Conservation (phyloP, 108 stramenopile species). For the Nitzschia sp. region DNA sequence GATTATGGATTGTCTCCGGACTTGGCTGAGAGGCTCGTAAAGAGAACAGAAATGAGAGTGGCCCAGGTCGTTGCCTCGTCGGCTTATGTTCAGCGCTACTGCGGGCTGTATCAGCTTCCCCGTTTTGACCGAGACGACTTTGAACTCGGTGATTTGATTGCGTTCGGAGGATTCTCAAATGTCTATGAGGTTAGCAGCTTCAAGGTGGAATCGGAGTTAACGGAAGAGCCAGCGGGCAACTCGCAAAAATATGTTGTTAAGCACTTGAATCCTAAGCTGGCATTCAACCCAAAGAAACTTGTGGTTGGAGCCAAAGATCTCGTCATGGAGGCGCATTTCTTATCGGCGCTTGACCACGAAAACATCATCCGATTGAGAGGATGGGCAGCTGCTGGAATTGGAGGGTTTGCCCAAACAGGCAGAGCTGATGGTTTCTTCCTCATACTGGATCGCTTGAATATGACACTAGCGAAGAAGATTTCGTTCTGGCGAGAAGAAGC, state of each 20-base stretch:
- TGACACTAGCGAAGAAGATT: conserved; percentile 42
- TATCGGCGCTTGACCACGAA: conserved; percentile 48
- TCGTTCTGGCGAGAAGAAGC: conserved; percentile 48
- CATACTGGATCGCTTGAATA: conserved; percentile 45
- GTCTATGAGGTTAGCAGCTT: conserved; percentile 37
- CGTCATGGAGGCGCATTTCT: conserved; percentile 59
- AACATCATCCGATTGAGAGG: conserved; percentile 75
- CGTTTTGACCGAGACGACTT: conserved; percentile 50
- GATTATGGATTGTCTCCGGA: conserved; percentile 41
- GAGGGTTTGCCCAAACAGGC: conserved; percentile 45
- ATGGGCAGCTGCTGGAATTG: conserved; percentile 70
- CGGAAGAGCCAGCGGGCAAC: conserved; percentile 14
- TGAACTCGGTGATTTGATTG: conserved; percentile 52
- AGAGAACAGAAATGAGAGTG: conserved; percentile 53
- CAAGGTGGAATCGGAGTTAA: conserved; percentile 31
- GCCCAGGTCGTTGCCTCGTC: conserved; percentile 47
- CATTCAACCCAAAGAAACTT: conserved; percentile 52
- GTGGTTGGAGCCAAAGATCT: conserved; percentile 63
- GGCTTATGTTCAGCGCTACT: conserved; percentile 39
- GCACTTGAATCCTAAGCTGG: conserved; percentile 62
- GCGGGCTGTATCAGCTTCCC: conserved; percentile 45
- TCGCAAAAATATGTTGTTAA: conserved; percentile 60
- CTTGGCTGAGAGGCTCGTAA: conserved; percentile 49
- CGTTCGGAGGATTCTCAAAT: conserved; percentile 54
- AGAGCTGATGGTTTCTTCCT: conserved; percentile 61